phyloP scores from a whole-genome alignment of 345 rosid species.

The Gossypium ekmanianum region DNA sequence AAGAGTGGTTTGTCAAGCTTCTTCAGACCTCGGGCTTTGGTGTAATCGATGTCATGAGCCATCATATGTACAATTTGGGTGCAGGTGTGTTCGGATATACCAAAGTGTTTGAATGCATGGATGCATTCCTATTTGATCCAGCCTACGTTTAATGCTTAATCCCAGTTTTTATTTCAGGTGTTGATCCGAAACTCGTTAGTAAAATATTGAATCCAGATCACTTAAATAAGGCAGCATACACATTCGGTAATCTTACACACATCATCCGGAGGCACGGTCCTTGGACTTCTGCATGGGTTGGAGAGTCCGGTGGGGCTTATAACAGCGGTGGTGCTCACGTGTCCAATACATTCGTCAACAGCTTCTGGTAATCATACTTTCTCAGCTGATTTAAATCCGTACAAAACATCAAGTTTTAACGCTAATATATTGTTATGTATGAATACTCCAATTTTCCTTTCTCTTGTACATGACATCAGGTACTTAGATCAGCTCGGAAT shows the following conservation, averaged over 20 bases:
- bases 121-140: background rate
- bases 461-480: conserved; percentile 36
- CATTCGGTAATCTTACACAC: conserved; percentile 51
- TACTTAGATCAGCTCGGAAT: conserved; percentile 97
- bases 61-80: conserved; percentile 96
- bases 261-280: conserved; percentile 61
- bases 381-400: conserved; percentile 4
- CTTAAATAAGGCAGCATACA: conserved; percentile 52
- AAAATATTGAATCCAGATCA: conserved; percentile 73
- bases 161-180: conserved; percentile 46
- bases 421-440: background rate
- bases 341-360: conserved; percentile 80
- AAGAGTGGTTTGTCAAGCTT: conserved; percentile 65
- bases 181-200: conserved; percentile 61
- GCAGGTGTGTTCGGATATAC: conserved; percentile 42
- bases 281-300: conserved; percentile 98
- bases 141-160: background rate
- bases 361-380: conserved; percentile 70
- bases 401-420: background rate
- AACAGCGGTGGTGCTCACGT: conserved; percentile 87
- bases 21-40: conserved; percentile 71
- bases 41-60: conserved; percentile 58
- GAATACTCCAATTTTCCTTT: conserved; percentile 7
- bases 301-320: conserved; percentile 97
- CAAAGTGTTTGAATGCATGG: background rate